Evolutionary conservation across 371 early-diverging fungal species (phyloP).

Genomic region (Mortierella sp.): DNA sequence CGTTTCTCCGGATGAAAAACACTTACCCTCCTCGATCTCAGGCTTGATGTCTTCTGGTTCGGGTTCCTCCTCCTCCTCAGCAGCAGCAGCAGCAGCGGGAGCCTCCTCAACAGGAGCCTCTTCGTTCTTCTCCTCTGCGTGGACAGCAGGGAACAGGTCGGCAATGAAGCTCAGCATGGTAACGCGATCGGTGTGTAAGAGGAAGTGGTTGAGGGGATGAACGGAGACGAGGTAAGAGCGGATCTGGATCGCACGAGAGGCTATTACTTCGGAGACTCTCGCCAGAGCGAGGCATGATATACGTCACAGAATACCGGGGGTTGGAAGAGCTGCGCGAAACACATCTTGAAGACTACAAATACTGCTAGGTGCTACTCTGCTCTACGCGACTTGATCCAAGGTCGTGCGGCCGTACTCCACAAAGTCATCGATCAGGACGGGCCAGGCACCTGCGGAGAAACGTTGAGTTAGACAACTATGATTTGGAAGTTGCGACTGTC

Average conservation of each 20-base stretch:
- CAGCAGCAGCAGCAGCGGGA: background rate
- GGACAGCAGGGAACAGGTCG: slow-evolving; percentile 44
- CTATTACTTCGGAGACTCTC: too few relatives aligned
- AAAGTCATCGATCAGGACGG: slow-evolving; percentile 38
- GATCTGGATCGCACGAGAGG: too few relatives aligned
- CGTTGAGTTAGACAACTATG: background rate
- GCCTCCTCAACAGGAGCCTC: slow-evolving; percentile 18
- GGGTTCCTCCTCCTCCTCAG: slow-evolving; percentile 28
- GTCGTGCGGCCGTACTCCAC: slow-evolving; percentile 48
- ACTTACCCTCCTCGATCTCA: slow-evolving; percentile 47
- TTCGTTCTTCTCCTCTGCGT: slow-evolving; percentile 45
- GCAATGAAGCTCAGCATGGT: slow-evolving; percentile 51
- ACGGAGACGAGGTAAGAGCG: background rate
- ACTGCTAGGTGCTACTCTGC: too few relatives aligned
- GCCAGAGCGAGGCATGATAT: too few relatives aligned
- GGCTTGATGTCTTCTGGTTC: slow-evolving; percentile 54
- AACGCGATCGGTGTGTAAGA: background rate
- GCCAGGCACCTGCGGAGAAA: slow-evolving; percentile 30
- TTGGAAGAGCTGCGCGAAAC: too few relatives aligned
- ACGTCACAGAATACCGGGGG: too few relatives aligned
- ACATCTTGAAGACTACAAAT: too few relatives aligned
- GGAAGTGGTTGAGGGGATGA: slow-evolving; percentile 2
- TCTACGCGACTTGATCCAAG: slow-evolving; percentile 37
- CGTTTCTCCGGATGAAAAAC: background rate
- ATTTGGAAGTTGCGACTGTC: too few relatives aligned